Base-by-base conservation (phyloP, 495 filamentous ascomycete genomes). In the Annulohypoxylon bovei region DNA sequence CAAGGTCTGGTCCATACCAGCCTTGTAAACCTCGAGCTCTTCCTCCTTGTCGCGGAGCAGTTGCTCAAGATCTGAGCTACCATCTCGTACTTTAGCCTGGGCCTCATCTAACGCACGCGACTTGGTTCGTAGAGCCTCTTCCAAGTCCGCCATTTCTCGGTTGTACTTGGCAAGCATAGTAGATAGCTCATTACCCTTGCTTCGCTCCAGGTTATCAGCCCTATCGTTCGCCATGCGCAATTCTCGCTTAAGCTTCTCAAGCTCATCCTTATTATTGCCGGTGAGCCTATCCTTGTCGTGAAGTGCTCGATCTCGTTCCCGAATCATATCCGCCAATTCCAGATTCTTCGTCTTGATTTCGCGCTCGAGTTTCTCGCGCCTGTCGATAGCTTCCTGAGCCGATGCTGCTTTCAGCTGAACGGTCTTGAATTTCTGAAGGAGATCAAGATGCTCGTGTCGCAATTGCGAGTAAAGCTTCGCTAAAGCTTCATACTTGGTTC, bases 281-380 rank as follows among this genome's bases (percentile, higher is more conserved):
- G 86, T 88, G 22, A 92, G 75, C 50, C 95, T 89, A 75, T 99
- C 95, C 68, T 92, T 89, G 46, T 99, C 96, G 67, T 97, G 93
- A 40, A 97, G 79, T n/a, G 95, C 95, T 71, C 95, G 88, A 77
- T 99, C 95, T 74, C 95, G 86, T 79, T 99, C 95, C 4, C 95
- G 89, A 64, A 99, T 99, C 95, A 99, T 98, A 78, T 98, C 95
- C 54, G 95, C 95, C 44, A 99, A 83, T 80, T 99, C 96, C 16
- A 98, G 84, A 77, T 98, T 99, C 88, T 98, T 99, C 22, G 94
- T 97, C 85, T 99, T 99, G 75, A 98, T 91, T 80, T 99, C 95
- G 8, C 95, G 89, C 81, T 98, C 93, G 62, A 99, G 86, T 82
- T 95, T 97, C 81, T 99, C 96, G 20, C 95, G 89, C 60, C 87